Evolutionary conservation across 2,329 filamentous ascomycete genomes (phyloP).

Genomic region (Chaetothyriales sp.): DNA sequence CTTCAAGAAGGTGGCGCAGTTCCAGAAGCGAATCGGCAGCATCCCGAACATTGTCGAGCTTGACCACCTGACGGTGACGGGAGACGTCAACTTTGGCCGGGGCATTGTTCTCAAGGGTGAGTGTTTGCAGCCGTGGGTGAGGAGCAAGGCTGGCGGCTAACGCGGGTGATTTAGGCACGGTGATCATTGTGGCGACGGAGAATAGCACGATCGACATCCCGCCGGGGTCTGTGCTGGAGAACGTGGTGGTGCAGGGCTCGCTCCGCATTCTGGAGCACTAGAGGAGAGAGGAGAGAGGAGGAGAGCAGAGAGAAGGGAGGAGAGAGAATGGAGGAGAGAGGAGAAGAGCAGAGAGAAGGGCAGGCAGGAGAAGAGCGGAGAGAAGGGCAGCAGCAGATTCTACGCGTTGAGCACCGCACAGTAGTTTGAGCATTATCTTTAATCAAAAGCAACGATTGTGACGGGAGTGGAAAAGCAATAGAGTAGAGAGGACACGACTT

Average conservation of each 20-base stretch:
- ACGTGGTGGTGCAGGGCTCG: constrained; percentile 96
- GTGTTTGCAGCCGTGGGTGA: constrained; percentile 5
- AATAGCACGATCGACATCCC: constrained; percentile 96
- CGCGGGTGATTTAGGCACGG: constrained; percentile 41
- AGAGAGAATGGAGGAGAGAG: constrained; percentile 26
- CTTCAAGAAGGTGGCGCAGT: constrained; percentile 98
- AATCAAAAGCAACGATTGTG: neutral
- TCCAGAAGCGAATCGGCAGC: constrained; percentile 39
- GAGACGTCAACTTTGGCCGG: constrained; percentile 89
- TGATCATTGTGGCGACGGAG: constrained; percentile 97
- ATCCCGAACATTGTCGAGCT: constrained; percentile 39
- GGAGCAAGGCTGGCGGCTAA: neutral
- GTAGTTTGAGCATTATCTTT: neutral
- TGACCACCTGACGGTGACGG: constrained; percentile 85
- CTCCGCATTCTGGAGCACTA: constrained; percentile 61
- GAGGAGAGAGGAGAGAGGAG: neutral
- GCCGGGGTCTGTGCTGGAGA: constrained; percentile 91
- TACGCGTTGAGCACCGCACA: neutral
- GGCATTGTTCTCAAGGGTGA: constrained; percentile 84
- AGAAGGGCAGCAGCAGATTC: neutral
- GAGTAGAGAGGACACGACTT: neutral
- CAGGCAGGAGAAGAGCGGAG: neutral
- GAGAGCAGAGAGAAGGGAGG: neutral
- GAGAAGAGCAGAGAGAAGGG: neutral
- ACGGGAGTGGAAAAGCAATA: neutral